Percentiles rank a stretch among this genome's conserved stretches.
phyloP scores from a whole-genome alignment of 2,329 filamentous ascomycete species.

The Colletotrichum sp. region DNA sequence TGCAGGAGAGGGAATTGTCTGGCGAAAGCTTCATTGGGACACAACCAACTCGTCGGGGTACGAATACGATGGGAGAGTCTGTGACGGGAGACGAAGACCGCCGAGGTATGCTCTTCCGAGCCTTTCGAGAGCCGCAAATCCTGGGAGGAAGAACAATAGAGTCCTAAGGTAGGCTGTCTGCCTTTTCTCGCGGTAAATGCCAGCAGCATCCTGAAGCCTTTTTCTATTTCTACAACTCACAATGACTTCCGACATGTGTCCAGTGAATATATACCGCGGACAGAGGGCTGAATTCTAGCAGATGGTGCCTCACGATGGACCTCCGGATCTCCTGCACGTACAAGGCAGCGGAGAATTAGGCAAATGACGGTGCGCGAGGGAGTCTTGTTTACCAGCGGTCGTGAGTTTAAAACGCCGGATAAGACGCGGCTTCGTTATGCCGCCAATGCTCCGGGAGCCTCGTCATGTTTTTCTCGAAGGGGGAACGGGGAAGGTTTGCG shows the following conservation, averaged over 20 bases:
- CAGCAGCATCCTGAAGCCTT: too few relatives aligned
- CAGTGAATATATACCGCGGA: neutral
- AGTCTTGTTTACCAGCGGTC: neutral
- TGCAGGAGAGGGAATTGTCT: too few relatives aligned
- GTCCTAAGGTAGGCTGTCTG: neutral
- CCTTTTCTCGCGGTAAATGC: neutral
- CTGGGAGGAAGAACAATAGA: neutral
- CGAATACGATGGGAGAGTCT: too few relatives aligned
- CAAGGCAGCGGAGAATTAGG: neutral
- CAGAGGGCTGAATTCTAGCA: neutral
- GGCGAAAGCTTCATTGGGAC: too few relatives aligned
- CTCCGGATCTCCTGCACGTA: neutral
- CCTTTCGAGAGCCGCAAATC: too few relatives aligned
- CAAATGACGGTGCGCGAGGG: neutral
- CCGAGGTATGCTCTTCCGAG: too few relatives aligned
- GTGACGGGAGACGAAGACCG: too few relatives aligned
- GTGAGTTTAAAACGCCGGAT: neutral
- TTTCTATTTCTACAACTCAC: neutral
- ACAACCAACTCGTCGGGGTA: too few relatives aligned
- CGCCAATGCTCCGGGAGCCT: too few relatives aligned
- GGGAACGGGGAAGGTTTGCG: too few relatives aligned
- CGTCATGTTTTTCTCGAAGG: too few relatives aligned
- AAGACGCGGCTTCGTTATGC: too few relatives aligned
- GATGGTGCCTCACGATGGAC: neutral
- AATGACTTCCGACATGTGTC: neutral